phyloP scores from a whole-genome alignment of 2,329 filamentous ascomycete species.

The Pleomassaria siparia region DNA sequence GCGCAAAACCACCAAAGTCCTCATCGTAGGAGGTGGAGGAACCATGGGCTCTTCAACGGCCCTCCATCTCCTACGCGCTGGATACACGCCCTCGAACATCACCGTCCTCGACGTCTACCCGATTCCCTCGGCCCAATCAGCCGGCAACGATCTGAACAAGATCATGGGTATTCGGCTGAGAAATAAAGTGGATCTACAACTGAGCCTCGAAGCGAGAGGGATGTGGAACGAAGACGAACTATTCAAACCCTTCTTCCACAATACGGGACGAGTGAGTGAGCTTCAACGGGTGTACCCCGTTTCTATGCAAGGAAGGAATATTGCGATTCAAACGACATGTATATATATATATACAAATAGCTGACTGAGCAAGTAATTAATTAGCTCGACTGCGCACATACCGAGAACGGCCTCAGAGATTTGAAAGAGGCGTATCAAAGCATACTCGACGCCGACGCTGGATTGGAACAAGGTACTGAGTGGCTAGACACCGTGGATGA shows the following conservation, averaged over 20 bases:
- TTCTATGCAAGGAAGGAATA: no score
- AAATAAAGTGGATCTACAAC: constrained; percentile 43
- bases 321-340: no score
- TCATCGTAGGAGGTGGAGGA: constrained; percentile 54
- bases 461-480: constrained; percentile 43
- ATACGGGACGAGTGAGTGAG: constrained; percentile 41
- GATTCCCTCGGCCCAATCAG: constrained; percentile 51
- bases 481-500: constrained; percentile 51
- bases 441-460: constrained; percentile 32
- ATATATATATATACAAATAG: no score
- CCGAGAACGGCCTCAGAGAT: constrained; percentile 42
- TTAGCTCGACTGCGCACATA: constrained; percentile 36
- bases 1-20: constrained; percentile 24
- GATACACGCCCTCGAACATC: constrained; percentile 50
- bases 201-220: constrained; percentile 36
- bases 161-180: constrained; percentile 46
- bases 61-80: constrained; percentile 53
- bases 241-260: constrained; percentile 51
- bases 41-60: constrained; percentile 58
- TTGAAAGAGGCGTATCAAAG: constrained; percentile 42
- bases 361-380: constrained; percentile 12
- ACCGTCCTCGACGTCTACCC: constrained; percentile 52
- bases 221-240: constrained; percentile 51
- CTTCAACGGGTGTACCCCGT: no score
- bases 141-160: constrained; percentile 56